A percentile compares a stretch with the other conserved stretches of the same genome.
These are phyloP conservation scores for Boletus sp. DNA, from an alignment of 768 basidiomycete species.

Conservation along the genomic window DNA sequence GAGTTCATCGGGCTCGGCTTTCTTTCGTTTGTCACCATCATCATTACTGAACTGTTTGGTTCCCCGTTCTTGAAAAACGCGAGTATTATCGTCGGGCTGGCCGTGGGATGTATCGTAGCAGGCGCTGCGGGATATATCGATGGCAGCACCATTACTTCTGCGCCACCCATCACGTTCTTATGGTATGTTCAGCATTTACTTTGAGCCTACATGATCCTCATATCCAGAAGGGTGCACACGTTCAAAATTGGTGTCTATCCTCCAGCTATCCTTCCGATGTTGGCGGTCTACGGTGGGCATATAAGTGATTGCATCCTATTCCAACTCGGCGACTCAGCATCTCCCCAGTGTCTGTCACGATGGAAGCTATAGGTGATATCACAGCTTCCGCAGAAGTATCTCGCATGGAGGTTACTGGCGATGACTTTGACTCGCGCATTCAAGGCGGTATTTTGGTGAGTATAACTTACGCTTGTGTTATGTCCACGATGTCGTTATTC, in stretches of 20 bases:
- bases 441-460: constrained; percentile 76
- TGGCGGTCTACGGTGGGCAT: constrained; percentile 53
- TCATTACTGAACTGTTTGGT: constrained; percentile 80
- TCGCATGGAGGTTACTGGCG: constrained; percentile 66
- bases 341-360: constrained; percentile 58
- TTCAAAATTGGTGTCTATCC: constrained; percentile 79
- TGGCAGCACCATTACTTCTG: constrained; percentile 56
- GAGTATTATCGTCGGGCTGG: constrained; percentile 72
- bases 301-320: background rate
- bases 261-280: constrained; percentile 62
- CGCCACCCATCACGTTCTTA: constrained; percentile 79
- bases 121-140: constrained; percentile 80
- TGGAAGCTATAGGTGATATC: constrained; percentile 87
- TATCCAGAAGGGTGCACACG: constrained; percentile 54
- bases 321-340: constrained; percentile 1
- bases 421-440: constrained; percentile 76
- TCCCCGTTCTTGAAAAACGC: constrained; percentile 83
- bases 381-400: constrained; percentile 84
- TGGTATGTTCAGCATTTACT: constrained; percentile 42
- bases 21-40: constrained; percentile 73
- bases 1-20: constrained; percentile 88
- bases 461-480: background rate
- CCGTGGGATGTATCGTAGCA: constrained; percentile 78
- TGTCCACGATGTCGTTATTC: background rate
- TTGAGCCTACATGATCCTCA: background rate